These are phyloP conservation scores for Arctostaphylos glauca DNA, from an alignment of 148 eudicot species.

Conservation along the genomic window DNA sequence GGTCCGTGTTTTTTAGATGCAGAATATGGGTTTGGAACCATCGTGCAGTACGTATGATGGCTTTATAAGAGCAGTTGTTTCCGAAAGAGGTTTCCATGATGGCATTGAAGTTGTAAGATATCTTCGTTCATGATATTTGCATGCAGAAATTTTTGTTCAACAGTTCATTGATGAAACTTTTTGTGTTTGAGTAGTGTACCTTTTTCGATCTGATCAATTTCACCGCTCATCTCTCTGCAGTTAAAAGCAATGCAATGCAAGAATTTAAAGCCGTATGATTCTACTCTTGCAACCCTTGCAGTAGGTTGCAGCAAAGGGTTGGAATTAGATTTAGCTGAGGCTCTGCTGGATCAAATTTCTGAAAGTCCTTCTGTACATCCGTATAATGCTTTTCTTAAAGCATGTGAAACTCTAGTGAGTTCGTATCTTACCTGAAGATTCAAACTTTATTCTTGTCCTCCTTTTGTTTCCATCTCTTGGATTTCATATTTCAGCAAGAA, in stretches of 20 bases:
- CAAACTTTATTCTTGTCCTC: neutral
- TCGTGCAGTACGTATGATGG: constrained; percentile 59
- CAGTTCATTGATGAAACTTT: constrained; percentile 11
- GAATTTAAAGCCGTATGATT: constrained; percentile 57
- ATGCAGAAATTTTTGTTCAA: constrained; percentile 3
- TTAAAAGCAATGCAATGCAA: constrained; percentile 54
- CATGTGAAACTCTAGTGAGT: constrained; percentile 68
- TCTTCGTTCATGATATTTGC: neutral
- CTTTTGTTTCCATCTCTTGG: neutral
- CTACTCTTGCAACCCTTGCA: constrained; percentile 65
- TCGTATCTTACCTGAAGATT: neutral
- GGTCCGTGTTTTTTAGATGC: constrained; percentile 57
- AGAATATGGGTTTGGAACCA: constrained; percentile 75
- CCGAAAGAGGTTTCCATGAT: constrained; percentile 36
- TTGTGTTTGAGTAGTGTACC: neutral
- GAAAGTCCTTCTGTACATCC: constrained; percentile 31
- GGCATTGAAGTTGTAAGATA: constrained; percentile 61
- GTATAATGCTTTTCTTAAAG: constrained; percentile 63
- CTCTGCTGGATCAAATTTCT: constrained; percentile 52
- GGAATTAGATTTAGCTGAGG: constrained; percentile 72
- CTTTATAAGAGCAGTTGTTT: constrained; percentile 58
- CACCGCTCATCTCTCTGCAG: constrained; percentile 41
- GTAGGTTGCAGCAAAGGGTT: constrained; percentile 59
- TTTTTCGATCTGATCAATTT: neutral
- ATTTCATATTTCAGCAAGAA: neutral